Percentiles rank a stretch among this genome's conserved stretches.
Evolutionary conservation across 2,329 filamentous ascomycete genomes (phyloP).

Genomic region (Monilinia fructicola): DNA sequence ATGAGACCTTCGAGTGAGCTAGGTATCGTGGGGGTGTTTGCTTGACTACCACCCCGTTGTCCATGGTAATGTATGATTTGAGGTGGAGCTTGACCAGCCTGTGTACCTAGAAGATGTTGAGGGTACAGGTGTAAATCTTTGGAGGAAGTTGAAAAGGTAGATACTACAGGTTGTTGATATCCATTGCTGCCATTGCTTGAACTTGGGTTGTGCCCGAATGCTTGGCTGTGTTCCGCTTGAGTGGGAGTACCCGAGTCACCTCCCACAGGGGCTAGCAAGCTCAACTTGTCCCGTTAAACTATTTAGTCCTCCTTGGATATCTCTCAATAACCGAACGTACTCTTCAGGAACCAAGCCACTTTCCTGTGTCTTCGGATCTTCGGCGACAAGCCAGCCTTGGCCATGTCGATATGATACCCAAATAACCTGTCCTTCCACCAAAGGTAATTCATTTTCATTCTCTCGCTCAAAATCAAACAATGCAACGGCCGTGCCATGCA

Average conservation of each 20-base stretch:
- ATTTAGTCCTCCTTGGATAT: conserved; percentile 87
- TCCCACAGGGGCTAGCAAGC: conserved; percentile 50
- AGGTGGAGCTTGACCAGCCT: conserved; percentile 61
- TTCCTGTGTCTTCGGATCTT: conserved; percentile 91
- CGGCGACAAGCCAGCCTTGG: conserved; percentile 95
- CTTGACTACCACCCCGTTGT: conserved; percentile 65
- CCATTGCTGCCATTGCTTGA: conserved; percentile 52
- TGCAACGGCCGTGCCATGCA: conserved; percentile 94
- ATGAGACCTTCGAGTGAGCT: conserved; percentile 34
- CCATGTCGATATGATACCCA: conserved; percentile 95
- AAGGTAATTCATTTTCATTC: conserved; percentile 91
- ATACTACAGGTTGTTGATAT: conserved; percentile 67
- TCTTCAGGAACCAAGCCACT: conserved; percentile 94
- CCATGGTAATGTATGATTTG: conserved; percentile 68
- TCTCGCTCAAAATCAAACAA: conserved; percentile 93
- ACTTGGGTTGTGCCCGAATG: conserved; percentile 50
- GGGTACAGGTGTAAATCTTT: conserved; percentile 68
- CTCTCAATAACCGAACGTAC: conserved; percentile 86
- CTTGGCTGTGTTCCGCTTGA: conserved; percentile 55
- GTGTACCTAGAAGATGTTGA: conserved; percentile 61
- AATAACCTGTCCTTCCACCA: conserved; percentile 93
- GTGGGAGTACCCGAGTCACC: conserved; percentile 61
- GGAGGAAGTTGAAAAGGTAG: conserved; percentile 68
- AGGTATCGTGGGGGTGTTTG: conserved; percentile 59
- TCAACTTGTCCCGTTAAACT: conserved; percentile 63